Evolutionary conservation across 2,329 filamentous ascomycete species (phyloP), one percentile per base, ranked within the genome.

Genomic region (Dryadomyces sulphureus): DNA sequence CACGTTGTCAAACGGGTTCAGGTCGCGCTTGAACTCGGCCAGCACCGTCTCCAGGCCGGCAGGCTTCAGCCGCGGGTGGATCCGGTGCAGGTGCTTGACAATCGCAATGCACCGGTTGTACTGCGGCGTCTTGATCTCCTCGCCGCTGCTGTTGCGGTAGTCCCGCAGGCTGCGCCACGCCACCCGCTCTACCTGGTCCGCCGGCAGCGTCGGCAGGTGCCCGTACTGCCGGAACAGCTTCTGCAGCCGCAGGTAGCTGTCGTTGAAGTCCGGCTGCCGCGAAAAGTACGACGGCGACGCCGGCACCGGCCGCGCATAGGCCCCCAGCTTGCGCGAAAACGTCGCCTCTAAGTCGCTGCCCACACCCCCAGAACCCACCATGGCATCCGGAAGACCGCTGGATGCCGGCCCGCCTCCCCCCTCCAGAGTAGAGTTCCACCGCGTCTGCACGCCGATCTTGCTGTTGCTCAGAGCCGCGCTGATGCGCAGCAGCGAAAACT

Each of bases 211-310:
- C 7, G 92, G 92, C 14, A 96, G 73, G 22, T 78, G 70, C 47
- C 77, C 72, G 60, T 92, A 82, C 62, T 78, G 81, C 45, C 77
- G 77, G 47, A 84, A 65, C 21, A 96, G 72, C 11, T 74, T 70
- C 55, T 86, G 77, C 41, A 98, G 72, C 40, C 70, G 67, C 53
- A 96, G 74, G 55, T 84, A 77, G 57, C 84, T 76, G 65, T 98
- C 92, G 64, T 82, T 92, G 69, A 94, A 95, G 46, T 74, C 71
- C 2, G 89, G 84, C 50, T 81, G 81, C 45, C 82, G 82, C 45
- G 87, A 89, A 68, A 96, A 98, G 66, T 98, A 98, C n/a, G 90
- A 92, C 3, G 86, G 81, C 32, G 89, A 94, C 22, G 74, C 73
- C 19, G 92, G 92, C 32, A 95, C 68, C 20, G 93, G 69, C 53